Conservation (phyloP, 2,329 filamentous ascomycete species). For the Monascus ruber region DNA sequence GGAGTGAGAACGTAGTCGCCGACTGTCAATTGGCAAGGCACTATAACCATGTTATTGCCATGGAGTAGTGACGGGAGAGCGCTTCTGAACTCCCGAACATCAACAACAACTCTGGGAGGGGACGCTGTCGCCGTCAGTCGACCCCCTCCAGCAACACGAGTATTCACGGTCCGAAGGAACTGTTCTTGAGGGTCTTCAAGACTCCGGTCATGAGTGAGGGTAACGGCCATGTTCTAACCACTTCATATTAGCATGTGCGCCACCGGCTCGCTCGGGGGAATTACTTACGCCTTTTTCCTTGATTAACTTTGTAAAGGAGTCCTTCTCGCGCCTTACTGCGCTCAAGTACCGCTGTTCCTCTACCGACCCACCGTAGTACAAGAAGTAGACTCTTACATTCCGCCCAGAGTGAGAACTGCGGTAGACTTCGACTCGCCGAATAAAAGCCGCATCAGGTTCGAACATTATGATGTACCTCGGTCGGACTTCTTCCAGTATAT, state of each 20-base stretch:
- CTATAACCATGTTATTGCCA: slow-evolving; percentile 73
- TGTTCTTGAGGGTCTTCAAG: slow-evolving; percentile 75
- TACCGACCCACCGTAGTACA: slow-evolving; percentile 90
- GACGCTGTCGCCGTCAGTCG: slow-evolving; percentile 71
- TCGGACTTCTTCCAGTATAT: slow-evolving; percentile 86
- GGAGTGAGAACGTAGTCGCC: slow-evolving; percentile 93
- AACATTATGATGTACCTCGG: slow-evolving; percentile 98
- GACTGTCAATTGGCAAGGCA: slow-evolving; percentile 92
- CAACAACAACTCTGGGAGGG: slow-evolving; percentile 83
- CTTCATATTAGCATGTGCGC: too few relatives aligned
- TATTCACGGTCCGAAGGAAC: slow-evolving; percentile 92
- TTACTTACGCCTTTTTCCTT: slow-evolving; percentile 63
- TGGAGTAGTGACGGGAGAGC: slow-evolving; percentile 84
- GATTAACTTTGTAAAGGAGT: slow-evolving; percentile 89
- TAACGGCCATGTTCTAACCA: slow-evolving; percentile 65
- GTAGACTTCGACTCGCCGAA: slow-evolving; percentile 88
- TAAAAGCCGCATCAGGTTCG: slow-evolving; percentile 89
- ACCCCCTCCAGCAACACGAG: slow-evolving; percentile 87
- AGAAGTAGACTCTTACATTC: slow-evolving; percentile 86
- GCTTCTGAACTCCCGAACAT: slow-evolving; percentile 91
- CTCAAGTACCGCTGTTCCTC: slow-evolving; percentile 92
- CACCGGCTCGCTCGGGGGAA: not conserved
- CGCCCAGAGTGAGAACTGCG: slow-evolving; percentile 84
- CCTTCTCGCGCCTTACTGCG: slow-evolving; percentile 85
- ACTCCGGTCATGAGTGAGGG: slow-evolving; percentile 62